Evolutionary conservation across 192 early-diverging fungal genomes (phyloP), one percentile per base, ranked within the genome.

Genomic region (Piromyces sp.): DNA sequence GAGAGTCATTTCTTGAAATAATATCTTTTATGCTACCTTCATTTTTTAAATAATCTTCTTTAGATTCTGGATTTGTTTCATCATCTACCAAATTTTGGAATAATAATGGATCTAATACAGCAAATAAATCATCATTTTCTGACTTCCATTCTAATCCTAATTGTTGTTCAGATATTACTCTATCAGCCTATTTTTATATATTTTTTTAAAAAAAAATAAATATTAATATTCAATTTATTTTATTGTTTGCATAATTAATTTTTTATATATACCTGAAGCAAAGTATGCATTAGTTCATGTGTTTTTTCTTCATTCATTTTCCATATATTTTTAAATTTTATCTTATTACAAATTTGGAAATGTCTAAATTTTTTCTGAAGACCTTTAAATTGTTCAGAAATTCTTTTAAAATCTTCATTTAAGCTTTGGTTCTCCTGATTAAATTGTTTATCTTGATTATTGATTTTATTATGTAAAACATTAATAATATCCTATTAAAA

Each of bases 351-450:
- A 22, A 88, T 30, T 79, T 89, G 87, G 79, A 91, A 91, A 79
- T 90, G 89, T 29, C 87, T 81, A 81, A 89, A 91, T 82, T 91
- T 91, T 78, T 91, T 91, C 84, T 90, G 89, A 29, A 91, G 83
- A 79, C 90, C 90, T 85, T 90, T 89, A 84, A 85, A 90, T 81
- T 91, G 90, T 82, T 90, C 89, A 5, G 87, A 84, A 30, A 91
- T 86, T 26, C 88, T 87, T 79, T 89, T 91, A 80, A 90, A 88
- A 80, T 91, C 90, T 51, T 91, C 90, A n/a, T 86, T 86, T 29
- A 90, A 83, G 0, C 85, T 82, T 29, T 84, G 83, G 79, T 90
- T 85, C 78, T 91, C 90, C 30, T 85, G 81, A 26, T 85, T 85
- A 83, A 87, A 90, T 16, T 26, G 17, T 58, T 87, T 88, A 80